Evolutionary conservation across 2,329 filamentous ascomycete genomes (phyloP).

Genomic region (Thielaviopsis punctulata): DNA sequence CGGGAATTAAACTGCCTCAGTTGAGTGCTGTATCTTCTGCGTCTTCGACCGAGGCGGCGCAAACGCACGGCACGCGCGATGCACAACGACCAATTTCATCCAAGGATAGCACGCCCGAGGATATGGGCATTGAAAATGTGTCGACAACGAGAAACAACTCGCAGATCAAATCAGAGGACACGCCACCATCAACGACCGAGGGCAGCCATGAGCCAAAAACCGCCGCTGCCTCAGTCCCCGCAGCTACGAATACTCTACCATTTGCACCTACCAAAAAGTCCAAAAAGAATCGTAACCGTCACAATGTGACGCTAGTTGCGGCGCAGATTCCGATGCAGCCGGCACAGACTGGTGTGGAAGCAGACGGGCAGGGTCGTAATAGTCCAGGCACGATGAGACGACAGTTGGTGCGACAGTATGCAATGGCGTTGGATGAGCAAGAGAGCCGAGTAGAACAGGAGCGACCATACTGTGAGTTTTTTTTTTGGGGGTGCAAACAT

Average conservation of each 20-base stretch:
- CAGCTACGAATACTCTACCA: slow-evolving; percentile 1
- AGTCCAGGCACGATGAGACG: slow-evolving; percentile 28
- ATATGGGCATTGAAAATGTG: slow-evolving; percentile 18
- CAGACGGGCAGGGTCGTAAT: slow-evolving; percentile 17
- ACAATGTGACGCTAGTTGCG: background rate
- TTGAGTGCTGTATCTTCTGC: background rate
- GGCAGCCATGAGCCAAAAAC: background rate
- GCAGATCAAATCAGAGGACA: background rate
- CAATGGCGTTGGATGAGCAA: slow-evolving; percentile 27
- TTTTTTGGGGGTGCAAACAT: background rate
- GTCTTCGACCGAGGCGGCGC: background rate
- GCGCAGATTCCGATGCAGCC: background rate
- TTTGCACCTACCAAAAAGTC: background rate
- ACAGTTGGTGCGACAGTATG: slow-evolving; percentile 27
- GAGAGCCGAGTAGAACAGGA: slow-evolving; percentile 13
- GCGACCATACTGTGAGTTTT: slow-evolving; percentile 23
- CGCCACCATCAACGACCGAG: background rate
- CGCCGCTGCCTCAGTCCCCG: too few relatives aligned
- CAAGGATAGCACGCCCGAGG: background rate
- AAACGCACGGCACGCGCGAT: background rate
- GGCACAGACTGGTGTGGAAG: slow-evolving; percentile 10
- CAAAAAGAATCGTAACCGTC: background rate
- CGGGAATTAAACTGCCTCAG: background rate
- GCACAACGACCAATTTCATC: background rate
- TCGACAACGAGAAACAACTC: slow-evolving; percentile 33